Evolutionary conservation across 495 filamentous ascomycete species (phyloP), one percentile per base, ranked within the genome.

Genomic region (Letharia columbiana): DNA sequence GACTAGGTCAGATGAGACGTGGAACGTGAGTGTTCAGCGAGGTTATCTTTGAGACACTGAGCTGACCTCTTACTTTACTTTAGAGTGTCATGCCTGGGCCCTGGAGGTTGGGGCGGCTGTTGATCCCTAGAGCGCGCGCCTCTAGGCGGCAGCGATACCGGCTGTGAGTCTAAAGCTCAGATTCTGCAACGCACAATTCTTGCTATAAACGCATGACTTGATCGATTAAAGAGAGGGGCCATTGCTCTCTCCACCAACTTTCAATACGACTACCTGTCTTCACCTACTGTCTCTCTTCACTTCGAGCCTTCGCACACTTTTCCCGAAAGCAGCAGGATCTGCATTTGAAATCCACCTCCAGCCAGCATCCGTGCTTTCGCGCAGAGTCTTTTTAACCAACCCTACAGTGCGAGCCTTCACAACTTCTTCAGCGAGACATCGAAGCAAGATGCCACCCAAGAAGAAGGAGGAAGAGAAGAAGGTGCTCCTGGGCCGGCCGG

Each of bases 401-500:
- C 76, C 54, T 57, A 57, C 33, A 37, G 54, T 37, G 0, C 65
- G 65, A 10, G 20, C 11, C 20, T 68, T 68, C 5, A n/a, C 56
- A 2, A 64, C 45, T 39, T 60, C 67, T 1, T 12, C 63, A 33
- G 44, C 13, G 18, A 63, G 31, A 54, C 20, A 47, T 31, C 39
- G 66, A 66, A 78, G 76, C 67, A 82, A 76, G 75, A 83, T 84
- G 81, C 75, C 78, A 69, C 81, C 81, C 70, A 83, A 84, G 76
- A 84, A 84, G 72, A 76, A 79, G 52, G 75, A 72, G 69, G 78
- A 81, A 60, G 79, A 82, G 75, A 80, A 84, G 71, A 83, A 84
- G 76, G 74, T 84, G 71, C 79, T 79, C 66, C 83, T 99, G 75
- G 95, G 95, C 74, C 85, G 95, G 74, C 95, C 95, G 65, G 95